These are phyloP conservation scores for Tagetes patula DNA, from an alignment of 129 eudicot species.

Conservation along the genomic window DNA sequence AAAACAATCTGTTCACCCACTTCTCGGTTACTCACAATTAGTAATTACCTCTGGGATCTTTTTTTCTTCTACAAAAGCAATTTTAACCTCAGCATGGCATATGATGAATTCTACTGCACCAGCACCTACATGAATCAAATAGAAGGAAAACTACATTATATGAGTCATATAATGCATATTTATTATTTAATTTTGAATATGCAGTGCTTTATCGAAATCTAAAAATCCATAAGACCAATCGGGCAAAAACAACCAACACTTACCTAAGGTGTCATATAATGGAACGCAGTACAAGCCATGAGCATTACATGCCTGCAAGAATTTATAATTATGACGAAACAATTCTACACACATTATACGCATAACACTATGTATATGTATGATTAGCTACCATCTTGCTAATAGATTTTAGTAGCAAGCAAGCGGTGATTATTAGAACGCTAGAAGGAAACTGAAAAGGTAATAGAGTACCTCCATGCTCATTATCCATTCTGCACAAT, in stretches of 20 bases:
- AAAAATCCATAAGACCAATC: neutral
- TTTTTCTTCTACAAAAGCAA: conserved; percentile 81
- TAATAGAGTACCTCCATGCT: conserved; percentile 79
- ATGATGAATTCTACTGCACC: conserved; percentile 89
- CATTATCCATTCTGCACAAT: conserved; percentile 82
- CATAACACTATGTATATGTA: neutral
- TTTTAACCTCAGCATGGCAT: conserved; percentile 76
- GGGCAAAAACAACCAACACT: neutral
- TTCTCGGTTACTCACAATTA: neutral
- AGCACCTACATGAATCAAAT: conserved; percentile 59
- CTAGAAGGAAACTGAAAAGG: neutral
- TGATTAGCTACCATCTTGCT: conserved; percentile 10
- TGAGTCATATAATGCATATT: conserved; percentile 14
- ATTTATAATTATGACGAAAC: conserved; percentile 25
- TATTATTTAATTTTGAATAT: neutral
- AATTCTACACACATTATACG: conserved; percentile 19
- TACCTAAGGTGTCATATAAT: conserved; percentile 88
- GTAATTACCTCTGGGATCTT: conserved; percentile 75
- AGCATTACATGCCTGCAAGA: conserved; percentile 96
- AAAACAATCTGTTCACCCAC: neutral
- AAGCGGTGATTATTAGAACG: neutral
- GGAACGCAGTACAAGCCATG: conserved; percentile 91
- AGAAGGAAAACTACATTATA: conserved; percentile 4
- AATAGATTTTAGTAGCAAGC: conserved; percentile 3
- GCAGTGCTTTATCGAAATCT: neutral